Evolutionary conservation across 2,329 filamentous ascomycete genomes (phyloP), one percentile per base, ranked within the genome.

Genomic region (Trichoderma sp.): DNA sequence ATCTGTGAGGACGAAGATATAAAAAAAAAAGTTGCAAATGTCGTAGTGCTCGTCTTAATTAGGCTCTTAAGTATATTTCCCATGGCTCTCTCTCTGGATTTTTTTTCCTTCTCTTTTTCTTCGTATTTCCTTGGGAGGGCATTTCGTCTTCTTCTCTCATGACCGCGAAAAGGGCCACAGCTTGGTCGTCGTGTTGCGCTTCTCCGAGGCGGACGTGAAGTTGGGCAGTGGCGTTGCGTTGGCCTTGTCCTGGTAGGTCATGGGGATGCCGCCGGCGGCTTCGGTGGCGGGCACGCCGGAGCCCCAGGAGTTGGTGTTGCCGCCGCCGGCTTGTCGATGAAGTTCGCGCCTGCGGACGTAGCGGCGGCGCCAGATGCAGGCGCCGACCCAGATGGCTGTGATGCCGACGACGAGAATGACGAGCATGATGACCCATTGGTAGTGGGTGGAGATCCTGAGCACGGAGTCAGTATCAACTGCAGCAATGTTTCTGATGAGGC

Each of bases 371-470:
- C 92, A 87, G 77, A 90, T 86, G 74, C 89, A 87, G 45, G 89
- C 90, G 19, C 86, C 83, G 45, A 90, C 79, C 83, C 90, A 91
- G 73, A 92, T 86, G 67, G 83, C 82, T 15, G 84, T 80, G 70
- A 96, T 91, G 64, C 83, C 89, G 69, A 94, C 81, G 52, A 90
- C 84, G 32, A 96, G 84, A 70, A 94, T 81, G 71, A 93, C 89
- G 64, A 95, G 83, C 84, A 95, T 92, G 70, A 94, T 84, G 54
- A 96, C 87, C 92, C 92, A 97, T 81, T 89, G 85, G 82, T 87
- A 92, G 78, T 94, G 92, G 32, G 82, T 84, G 8, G 85, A 83
- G 59, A 92, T 80, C 90, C 91, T 92, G 70, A n/a, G n/a, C 6
- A 25, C 13, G 13, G 50, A 54, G 35, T 65, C 10, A 65, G 61